Evolutionary conservation across 2,329 filamentous ascomycete genomes (phyloP).

Genomic region (Phialemonium atrogriseum): DNA sequence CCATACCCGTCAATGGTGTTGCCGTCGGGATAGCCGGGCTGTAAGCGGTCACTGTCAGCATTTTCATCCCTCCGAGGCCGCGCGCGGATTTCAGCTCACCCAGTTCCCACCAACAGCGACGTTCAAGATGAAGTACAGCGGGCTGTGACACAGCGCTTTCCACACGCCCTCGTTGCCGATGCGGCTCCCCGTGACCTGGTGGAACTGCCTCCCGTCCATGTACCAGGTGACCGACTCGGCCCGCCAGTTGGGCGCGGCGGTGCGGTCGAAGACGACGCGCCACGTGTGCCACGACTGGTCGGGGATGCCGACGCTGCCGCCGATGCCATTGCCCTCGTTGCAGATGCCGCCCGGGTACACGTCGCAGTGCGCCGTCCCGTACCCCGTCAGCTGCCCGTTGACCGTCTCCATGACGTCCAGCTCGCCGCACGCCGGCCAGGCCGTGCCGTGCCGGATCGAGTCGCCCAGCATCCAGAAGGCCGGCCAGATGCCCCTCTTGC

Average conservation of each 20-base stretch:
- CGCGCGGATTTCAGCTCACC: slow-evolving; percentile 14
- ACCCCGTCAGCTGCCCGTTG: slow-evolving; percentile 34
- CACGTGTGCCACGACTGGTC: slow-evolving; percentile 41
- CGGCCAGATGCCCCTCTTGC: slow-evolving; percentile 43
- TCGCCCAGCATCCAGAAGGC: slow-evolving; percentile 45
- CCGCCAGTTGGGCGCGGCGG: slow-evolving; percentile 29
- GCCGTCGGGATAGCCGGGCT: slow-evolving; percentile 19
- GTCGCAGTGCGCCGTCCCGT: slow-evolving; percentile 41
- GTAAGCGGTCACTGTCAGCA: neutral
- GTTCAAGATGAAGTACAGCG: slow-evolving; percentile 19
- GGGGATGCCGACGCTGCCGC: slow-evolving; percentile 26
- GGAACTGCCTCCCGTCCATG: slow-evolving; percentile 34
- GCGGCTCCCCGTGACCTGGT: slow-evolving; percentile 31
- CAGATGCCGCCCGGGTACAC: slow-evolving; percentile 33
- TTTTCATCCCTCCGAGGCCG: neutral
- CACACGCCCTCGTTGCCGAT: slow-evolving; percentile 33
- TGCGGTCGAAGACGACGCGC: slow-evolving; percentile 38
- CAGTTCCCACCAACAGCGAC: slow-evolving; percentile 22
- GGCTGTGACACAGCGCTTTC: slow-evolving; percentile 23
- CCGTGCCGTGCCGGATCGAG: slow-evolving; percentile 33
- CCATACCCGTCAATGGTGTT: slow-evolving; percentile 18
- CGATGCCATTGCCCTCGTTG: slow-evolving; percentile 36
- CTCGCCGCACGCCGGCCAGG: slow-evolving; percentile 42
- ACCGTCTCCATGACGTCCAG: slow-evolving; percentile 42
- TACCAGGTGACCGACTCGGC: slow-evolving; percentile 41